Conservation (phyloP, 140 eudicot species). For the Stevia rebaudiana region DNA sequence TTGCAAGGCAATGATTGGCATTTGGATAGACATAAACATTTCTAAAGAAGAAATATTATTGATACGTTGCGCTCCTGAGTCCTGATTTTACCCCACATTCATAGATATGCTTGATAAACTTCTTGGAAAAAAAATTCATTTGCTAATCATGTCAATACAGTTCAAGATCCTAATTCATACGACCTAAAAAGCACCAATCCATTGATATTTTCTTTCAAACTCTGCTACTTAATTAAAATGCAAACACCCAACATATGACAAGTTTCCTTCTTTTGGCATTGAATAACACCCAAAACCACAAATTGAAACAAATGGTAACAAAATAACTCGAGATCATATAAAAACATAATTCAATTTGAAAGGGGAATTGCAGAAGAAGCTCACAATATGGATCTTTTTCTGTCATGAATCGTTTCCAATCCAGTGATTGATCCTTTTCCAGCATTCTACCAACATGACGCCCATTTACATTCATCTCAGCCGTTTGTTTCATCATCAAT, state of each 20-base stretch:
- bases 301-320: background rate
- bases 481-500: constrained; percentile 19
- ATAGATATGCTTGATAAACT: background rate
- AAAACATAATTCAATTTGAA: background rate
- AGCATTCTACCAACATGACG: constrained; percentile 32
- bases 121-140: background rate
- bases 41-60: background rate
- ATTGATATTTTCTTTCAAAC: background rate
- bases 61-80: constrained; percentile 7
- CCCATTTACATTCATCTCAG: constrained; percentile 39
- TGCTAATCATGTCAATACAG: background rate
- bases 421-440: constrained; percentile 56
- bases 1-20: background rate
- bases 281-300: background rate
- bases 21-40: background rate
- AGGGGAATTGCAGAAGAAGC: constrained; percentile 10
- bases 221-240: background rate
- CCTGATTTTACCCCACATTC: background rate
- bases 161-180: background rate
- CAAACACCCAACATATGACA: background rate
- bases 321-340: background rate
- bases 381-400: constrained; percentile 60
- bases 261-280: constrained; percentile 13
- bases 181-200: constrained; percentile 6
- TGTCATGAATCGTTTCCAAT: constrained; percentile 71